Conservation (phyloP, 2,329 filamentous ascomycete species). For the Mycosphaerelloides madeirae region DNA sequence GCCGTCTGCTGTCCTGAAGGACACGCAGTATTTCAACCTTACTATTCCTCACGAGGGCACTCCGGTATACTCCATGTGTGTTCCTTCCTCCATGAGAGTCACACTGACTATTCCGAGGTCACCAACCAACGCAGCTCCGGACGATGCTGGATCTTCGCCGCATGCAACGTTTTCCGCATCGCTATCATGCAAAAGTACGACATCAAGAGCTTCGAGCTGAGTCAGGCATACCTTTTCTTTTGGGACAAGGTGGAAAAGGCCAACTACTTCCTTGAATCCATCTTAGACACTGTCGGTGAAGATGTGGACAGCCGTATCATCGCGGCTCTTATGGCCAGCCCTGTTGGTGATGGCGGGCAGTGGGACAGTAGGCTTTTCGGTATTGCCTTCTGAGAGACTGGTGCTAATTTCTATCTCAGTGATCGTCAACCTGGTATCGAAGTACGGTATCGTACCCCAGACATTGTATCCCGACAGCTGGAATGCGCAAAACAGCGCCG, state of each 20-base stretch:
- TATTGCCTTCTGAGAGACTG: slow-evolving; percentile 49
- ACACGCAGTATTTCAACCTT: slow-evolving; percentile 78
- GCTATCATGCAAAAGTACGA: slow-evolving; percentile 79
- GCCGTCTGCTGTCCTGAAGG: slow-evolving; percentile 57
- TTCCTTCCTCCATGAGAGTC: background rate
- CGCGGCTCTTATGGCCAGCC: slow-evolving; percentile 61
- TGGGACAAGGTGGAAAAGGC: slow-evolving; percentile 92
- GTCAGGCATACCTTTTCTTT: slow-evolving; percentile 83
- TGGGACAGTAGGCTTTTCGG: slow-evolving; percentile 62
- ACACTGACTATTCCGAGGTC: slow-evolving; percentile 41
- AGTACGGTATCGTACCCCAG: slow-evolving; percentile 81
- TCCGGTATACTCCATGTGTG: slow-evolving; percentile 39
- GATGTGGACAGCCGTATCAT: slow-evolving; percentile 69
- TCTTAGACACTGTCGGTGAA: slow-evolving; percentile 67
- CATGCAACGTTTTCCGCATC: slow-evolving; percentile 88
- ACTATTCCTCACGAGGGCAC: slow-evolving; percentile 75
- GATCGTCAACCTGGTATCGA: slow-evolving; percentile 77
- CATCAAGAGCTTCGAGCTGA: slow-evolving; percentile 76
- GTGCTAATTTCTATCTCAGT: slow-evolving; percentile 50
- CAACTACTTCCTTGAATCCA: slow-evolving; percentile 82
- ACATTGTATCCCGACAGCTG: slow-evolving; percentile 74
- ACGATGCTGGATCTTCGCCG: slow-evolving; percentile 86
- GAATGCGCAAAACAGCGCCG: slow-evolving; percentile 66
- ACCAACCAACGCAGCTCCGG: slow-evolving; percentile 80
- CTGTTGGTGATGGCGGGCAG: slow-evolving; percentile 77